Conservation (phyloP, 352 stramenopile species). For the Thalassiosira mediterranea region DNA sequence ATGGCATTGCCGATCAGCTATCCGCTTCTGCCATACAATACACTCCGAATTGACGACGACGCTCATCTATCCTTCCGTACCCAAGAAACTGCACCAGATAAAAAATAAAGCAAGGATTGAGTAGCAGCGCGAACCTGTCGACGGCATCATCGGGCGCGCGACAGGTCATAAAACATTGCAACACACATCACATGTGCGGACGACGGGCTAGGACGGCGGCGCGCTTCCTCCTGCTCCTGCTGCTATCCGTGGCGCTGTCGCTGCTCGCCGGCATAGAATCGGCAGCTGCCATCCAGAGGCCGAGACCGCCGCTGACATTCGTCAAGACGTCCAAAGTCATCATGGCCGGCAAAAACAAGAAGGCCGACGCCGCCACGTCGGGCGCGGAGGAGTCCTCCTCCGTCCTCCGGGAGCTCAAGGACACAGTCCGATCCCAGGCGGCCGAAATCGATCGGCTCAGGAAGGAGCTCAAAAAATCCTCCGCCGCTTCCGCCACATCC, state of each 20-base stretch:
- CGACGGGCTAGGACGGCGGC: background rate
- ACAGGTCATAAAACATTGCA: constrained; percentile 1
- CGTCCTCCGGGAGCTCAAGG: constrained; percentile 76
- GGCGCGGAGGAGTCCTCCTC: constrained; percentile 31
- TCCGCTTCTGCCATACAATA: too few relatives aligned
- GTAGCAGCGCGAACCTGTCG: too few relatives aligned
- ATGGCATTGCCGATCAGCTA: too few relatives aligned
- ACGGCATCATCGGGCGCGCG: background rate
- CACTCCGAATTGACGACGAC: too few relatives aligned
- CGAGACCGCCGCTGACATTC: constrained; percentile 15
- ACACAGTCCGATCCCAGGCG: constrained; percentile 71
- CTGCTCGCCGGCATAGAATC: background rate
- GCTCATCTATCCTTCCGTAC: too few relatives aligned
- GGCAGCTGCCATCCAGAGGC: constrained; percentile 27
- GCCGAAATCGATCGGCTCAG: constrained; percentile 76
- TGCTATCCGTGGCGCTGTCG: background rate
- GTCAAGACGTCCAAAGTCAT: constrained; percentile 10
- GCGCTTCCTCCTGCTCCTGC: background rate
- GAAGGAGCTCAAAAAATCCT: too few relatives aligned
- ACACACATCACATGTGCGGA: constrained; percentile 2
- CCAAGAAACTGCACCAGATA: too few relatives aligned
- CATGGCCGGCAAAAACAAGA: constrained; percentile 26
- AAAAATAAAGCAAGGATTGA: too few relatives aligned
- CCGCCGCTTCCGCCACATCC: background rate
- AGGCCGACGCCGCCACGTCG: background rate